Evolutionary conservation across 208 protist genomes (phyloP).

Genomic region (Crithidia fasciculata): DNA sequence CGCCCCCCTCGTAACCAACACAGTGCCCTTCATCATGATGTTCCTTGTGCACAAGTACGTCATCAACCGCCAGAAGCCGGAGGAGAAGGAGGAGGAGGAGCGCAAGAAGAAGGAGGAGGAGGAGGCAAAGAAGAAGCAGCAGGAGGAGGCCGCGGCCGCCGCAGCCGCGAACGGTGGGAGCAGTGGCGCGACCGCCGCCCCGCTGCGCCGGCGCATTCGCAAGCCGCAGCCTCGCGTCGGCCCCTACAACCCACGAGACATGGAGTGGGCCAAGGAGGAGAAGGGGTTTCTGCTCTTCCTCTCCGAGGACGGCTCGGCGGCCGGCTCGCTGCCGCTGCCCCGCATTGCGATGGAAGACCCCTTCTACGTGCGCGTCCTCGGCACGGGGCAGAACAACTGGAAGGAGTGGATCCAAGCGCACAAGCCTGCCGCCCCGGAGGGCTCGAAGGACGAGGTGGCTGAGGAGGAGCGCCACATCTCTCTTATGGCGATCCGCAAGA

Average conservation of each 20-base stretch:
- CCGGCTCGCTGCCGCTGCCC: constrained; percentile 44
- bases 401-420: constrained; percentile 46
- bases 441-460: constrained; percentile 8
- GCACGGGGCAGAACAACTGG: constrained; percentile 52
- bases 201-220: constrained; percentile 30
- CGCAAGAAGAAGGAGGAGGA: constrained; percentile 32
- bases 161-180: background rate
- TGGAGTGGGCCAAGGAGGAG: constrained; percentile 56
- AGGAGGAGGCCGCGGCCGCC: background rate
- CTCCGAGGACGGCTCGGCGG: constrained; percentile 30
- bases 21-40: constrained; percentile 77
- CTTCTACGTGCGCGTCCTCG: constrained; percentile 73
- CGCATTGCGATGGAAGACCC: constrained; percentile 55
- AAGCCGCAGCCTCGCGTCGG: constrained; percentile 36
- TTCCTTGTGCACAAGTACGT: constrained; percentile 71
- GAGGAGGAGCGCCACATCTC: constrained; percentile 35
- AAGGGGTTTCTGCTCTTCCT: constrained; percentile 79
- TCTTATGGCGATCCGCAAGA: constrained; percentile 65
- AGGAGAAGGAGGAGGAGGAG: constrained; percentile 28
- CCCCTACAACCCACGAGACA: constrained; percentile 53
- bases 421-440: constrained; percentile 14
- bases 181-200: background rate
- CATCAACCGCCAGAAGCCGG: constrained; percentile 40
- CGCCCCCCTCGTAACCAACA: constrained; percentile 47
- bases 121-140: constrained; percentile 6